Base-by-base conservation (phyloP, 2,329 filamentous ascomycete genomes). In the Botrytis fragariae region DNA sequence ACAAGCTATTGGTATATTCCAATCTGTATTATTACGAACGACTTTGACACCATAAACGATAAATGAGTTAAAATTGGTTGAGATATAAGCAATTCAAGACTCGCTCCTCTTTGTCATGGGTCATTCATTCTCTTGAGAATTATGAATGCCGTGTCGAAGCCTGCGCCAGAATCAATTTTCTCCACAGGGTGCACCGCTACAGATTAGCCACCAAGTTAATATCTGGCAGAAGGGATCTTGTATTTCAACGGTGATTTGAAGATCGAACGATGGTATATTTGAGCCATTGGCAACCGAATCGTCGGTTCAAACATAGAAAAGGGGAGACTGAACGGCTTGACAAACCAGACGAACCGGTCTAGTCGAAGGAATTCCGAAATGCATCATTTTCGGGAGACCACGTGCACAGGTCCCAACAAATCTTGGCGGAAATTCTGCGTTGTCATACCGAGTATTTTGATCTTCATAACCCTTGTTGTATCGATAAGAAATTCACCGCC, bases 401-500 rank as follows among this genome's bases (percentile, higher is more conserved):
- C 51, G 48, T 69, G 48, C 48, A 39, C 9, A 39, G 4, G 20
- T 22, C 64, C 45, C 35, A 57, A n/a, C 18, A 57, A 59, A 9
- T 57, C 48, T 69, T 65, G 44, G 65, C 65, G 54, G 48, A 57
- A 25, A 39, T 57, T 69, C 65, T 69, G 65, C 65, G 65, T 32
- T 68, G 65, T 57, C 64, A 68, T 42, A 68, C 45, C 35, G 37
- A 39, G 25, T 29, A 20, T 9, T 29, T 54, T 29, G 63, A 65
- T 65, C 63, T 57, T 32, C 64, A 42, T 5, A 42, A 42, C 22
- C 64, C 64, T 68, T 68, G 64, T 54, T 57, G 4, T 68, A 25
- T 42, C 64, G 32, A 69, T 69, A 57, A 42, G 25, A 32, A 42
- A 69, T 69, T 69, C 48, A 69, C 65, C 65, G 65, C 65, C 65